Base-by-base conservation (phyloP, 140 eudicot genomes). In the Bidens hawaiensis region DNA sequence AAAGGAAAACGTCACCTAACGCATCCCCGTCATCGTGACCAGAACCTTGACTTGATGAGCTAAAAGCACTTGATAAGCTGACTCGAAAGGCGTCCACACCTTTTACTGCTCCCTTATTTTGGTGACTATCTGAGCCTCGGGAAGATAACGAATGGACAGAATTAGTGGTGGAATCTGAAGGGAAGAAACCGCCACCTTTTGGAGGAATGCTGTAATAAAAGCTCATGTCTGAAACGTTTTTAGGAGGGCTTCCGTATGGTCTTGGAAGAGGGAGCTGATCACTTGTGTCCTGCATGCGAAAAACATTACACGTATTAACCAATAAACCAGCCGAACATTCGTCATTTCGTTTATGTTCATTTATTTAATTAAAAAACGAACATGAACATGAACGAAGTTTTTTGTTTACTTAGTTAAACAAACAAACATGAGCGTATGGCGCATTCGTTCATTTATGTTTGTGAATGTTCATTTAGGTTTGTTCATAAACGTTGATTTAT, bases 21-120 rank as follows among this genome's bases (percentile, higher is more conserved):
- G 99, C 87, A 71, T 94, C 96, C 53, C 95, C 96, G 45, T 94
- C 99, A 74, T 94, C 97, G 65, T 79, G 94, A 36, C 99, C 99
- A 69, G 99, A 88, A 41, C 97, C 96, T 62, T 94, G 99, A 70
- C 96, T 94, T 45, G 99, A 88, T 25, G 95, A 88, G 78, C 99
- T 94, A 81, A 85, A 88, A 59, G 97, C 97, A 64, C 97, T 94
- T 62, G 99, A 94, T 66, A 88, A 75, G 76, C 99, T 94, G 28
- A 94, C 85, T 59, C 99, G 81, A 68, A 83, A 88, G 18, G 94
- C 87, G 76, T 94, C 99, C 67, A 70, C 78, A 60, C 85, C 89
- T 61, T 56, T 64, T 64, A 86, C 82, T 72, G 12, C 25, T 3
- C 56, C 56, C 15, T 82, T 88, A 73, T 72, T 76, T 69, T 82